Evolutionary conservation across 1,284 basidiomycete genomes (phyloP), one percentile per base, ranked within the genome.

Genomic region (Butyriboletus pseudospeciosus): DNA sequence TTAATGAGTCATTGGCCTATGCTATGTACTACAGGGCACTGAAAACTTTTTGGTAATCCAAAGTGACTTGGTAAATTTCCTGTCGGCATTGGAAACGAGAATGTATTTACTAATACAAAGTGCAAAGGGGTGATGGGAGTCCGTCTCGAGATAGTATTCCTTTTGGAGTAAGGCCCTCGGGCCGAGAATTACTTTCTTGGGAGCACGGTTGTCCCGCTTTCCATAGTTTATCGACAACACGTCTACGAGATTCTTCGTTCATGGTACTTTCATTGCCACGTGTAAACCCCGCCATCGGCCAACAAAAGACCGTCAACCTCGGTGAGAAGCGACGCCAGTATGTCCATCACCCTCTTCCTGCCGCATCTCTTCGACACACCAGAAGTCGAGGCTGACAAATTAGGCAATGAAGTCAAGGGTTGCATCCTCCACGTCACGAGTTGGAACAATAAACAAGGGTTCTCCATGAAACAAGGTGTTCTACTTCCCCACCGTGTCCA

Each of bases 381-480:
- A 74, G 96, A 98, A 77, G 92, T 98, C 69, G 83, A 91, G 57
- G 91, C 85, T 63, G 94, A 97, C 80, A 74, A 86, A 52, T 79
- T 98, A 68, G 94, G 95, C 68, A 92, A 97, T 73, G 96, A 98
- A 79, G 98, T 86, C 84, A 94, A 93, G 76, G 96, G 96, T 59
- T 98, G 98, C 80, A 79, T 98, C 74, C 86, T 98, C 83, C 90
- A 94, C 70, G 92, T 99, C 79, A 94, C 93, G 47, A 95, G 96
- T 70, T 93, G 93, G 60, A 95, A 96, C 80, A 93, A 96, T 83
- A 94, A 92, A 78, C 90, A 92, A 73, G 90, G 92, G 75, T 97
- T 97, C 86, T 94, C 94, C 52, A 98, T 98, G 94, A 98, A 98
- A 81, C 96, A 98, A 80, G 96, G 95, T 82, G 92, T 98, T 69